phyloP scores from a whole-genome alignment of 2,329 filamentous ascomycete species.

The Pseudogymnoascus sp. region DNA sequence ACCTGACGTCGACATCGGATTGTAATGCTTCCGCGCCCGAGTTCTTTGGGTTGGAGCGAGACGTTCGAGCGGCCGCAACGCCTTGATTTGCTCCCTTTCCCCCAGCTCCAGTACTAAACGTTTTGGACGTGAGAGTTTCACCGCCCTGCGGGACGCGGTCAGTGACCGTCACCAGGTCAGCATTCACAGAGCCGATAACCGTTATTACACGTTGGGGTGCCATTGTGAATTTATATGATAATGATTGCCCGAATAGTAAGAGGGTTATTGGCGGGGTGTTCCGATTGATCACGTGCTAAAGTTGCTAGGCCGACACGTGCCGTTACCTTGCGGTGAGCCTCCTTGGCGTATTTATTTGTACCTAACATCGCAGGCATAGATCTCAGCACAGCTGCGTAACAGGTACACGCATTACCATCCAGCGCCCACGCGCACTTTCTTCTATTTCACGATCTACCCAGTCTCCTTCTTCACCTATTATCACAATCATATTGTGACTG shows the following conservation, averaged over 20 bases:
- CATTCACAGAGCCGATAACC: slow-evolving; percentile 87
- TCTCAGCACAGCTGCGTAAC: slow-evolving; percentile 6
- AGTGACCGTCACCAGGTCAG: slow-evolving; percentile 84
- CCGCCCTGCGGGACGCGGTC: slow-evolving; percentile 73
- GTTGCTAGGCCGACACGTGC: not conserved
- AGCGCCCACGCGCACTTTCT: slow-evolving; percentile 7
- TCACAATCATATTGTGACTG: not conserved
- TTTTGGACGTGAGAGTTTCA: slow-evolving; percentile 75
- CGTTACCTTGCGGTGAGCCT: not conserved
- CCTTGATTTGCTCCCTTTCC: slow-evolving; percentile 97
- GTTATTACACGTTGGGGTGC: slow-evolving; percentile 45
- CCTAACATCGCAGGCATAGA: slow-evolving; percentile 7
- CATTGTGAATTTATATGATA: slow-evolving; percentile 15
- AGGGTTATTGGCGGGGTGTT: not conserved
- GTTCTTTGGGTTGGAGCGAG: slow-evolving; percentile 40
- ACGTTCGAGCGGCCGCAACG: slow-evolving; percentile 77
- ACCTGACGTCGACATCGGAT: slow-evolving; percentile 43
- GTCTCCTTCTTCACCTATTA: not conserved
- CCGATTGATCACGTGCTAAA: not conserved
- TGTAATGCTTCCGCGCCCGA: slow-evolving; percentile 13
- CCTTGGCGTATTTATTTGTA: not conserved
- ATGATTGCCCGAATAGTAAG: not conserved
- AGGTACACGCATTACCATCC: not conserved
- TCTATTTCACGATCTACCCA: not conserved
- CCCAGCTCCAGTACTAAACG: slow-evolving; percentile 72